Evolutionary conservation across 2,329 filamentous ascomycete genomes (phyloP).

Genomic region (Didymella pomorum): DNA sequence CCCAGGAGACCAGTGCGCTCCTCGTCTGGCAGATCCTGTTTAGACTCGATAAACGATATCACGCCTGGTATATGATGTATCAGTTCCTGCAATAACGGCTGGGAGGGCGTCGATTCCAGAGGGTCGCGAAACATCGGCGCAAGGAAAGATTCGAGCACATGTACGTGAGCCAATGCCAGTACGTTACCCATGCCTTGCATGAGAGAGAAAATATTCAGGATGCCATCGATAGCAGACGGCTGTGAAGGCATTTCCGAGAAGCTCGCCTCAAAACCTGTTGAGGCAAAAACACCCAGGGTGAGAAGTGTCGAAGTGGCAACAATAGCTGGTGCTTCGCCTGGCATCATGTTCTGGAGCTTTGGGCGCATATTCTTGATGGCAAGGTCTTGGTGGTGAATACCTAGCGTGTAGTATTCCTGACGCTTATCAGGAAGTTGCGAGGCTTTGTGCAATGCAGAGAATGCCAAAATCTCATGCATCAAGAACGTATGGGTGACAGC

Average conservation of each 20-base stretch:
- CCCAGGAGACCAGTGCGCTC: slow-evolving; percentile 28
- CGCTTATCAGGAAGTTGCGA: slow-evolving; percentile 38
- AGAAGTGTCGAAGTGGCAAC: slow-evolving; percentile 45
- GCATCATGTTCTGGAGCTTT: slow-evolving; percentile 38
- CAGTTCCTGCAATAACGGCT: slow-evolving; percentile 41
- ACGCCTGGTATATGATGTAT: slow-evolving; percentile 33
- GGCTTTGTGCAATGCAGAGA: slow-evolving; percentile 51
- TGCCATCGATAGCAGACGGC: slow-evolving; percentile 38
- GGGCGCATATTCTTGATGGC: slow-evolving; percentile 45
- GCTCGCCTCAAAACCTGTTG: slow-evolving; percentile 37
- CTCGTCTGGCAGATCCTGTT: slow-evolving; percentile 28
- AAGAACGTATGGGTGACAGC: slow-evolving; percentile 49
- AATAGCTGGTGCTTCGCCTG: slow-evolving; percentile 42
- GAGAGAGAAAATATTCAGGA: slow-evolving; percentile 47
- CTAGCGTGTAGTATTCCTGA: slow-evolving; percentile 43
- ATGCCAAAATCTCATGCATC: slow-evolving; percentile 54
- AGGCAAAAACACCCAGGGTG: slow-evolving; percentile 43
- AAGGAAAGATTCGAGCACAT: slow-evolving; percentile 37
- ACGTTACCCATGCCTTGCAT: slow-evolving; percentile 47
- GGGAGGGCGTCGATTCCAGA: slow-evolving; percentile 30
- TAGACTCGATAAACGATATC: slow-evolving; percentile 31
- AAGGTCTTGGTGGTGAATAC: slow-evolving; percentile 49
- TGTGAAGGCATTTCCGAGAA: slow-evolving; percentile 13
- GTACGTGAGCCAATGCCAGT: slow-evolving; percentile 30
- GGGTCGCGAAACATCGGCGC: slow-evolving; percentile 32